phyloP scores from a whole-genome alignment of 1,139 yeast genomes.

The Nakaseomyces delphensis region DNA sequence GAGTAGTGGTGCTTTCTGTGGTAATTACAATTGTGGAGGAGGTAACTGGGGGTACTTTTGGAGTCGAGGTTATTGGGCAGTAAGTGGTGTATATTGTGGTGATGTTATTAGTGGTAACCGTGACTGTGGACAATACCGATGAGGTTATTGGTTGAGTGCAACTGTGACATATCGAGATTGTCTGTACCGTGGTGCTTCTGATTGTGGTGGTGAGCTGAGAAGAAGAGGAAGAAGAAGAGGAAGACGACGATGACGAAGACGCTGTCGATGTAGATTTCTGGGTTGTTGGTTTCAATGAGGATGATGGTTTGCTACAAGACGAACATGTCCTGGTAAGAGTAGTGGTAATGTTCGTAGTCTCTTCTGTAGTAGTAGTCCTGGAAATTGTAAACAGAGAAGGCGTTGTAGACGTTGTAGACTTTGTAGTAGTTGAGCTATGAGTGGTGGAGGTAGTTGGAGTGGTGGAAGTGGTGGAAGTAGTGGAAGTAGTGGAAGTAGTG shows the following conservation, averaged over 20 bases:
- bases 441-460: conserved; percentile 1
- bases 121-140: conserved; percentile 6
- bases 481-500: conserved; percentile 5
- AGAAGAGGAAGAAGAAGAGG: not conserved
- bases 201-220: not conserved
- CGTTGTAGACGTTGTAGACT: not conserved
- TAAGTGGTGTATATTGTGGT: conserved; percentile 4
- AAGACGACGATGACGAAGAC: not conserved
- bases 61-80: conserved; percentile 2
- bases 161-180: conserved; percentile 6
- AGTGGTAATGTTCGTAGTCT: not conserved
- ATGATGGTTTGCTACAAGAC: not conserved
- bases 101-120: not conserved
- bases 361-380: not conserved
- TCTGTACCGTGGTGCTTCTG: not conserved
- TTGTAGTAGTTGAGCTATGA: conserved; percentile 1
- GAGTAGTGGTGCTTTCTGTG: not conserved
- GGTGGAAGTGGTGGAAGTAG: conserved; percentile 5
- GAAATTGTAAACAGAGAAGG: not conserved
- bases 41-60: not conserved
- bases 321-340: not conserved
- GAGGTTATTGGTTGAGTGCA: conserved; percentile 4
- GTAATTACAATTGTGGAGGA: conserved; percentile 6
- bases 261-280: not conserved
- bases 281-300: not conserved